Base-by-base conservation (phyloP, 2,329 filamentous ascomycete species). In the Pseudogymnoascus sp. region DNA sequence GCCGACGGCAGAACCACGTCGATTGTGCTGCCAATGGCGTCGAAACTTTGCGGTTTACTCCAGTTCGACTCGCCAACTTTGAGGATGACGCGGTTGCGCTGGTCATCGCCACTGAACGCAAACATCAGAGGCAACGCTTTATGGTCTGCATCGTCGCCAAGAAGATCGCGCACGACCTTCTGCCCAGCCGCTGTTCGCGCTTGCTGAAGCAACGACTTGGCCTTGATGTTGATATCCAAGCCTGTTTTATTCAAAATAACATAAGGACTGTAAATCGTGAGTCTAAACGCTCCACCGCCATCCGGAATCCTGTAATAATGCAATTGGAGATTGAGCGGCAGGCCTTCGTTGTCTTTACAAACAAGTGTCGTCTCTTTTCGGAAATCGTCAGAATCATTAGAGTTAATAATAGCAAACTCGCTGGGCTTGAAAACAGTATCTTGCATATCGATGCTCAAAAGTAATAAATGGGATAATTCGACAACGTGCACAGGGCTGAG, bases 11-110 rank as follows among this genome's bases (percentile, higher is more conserved):
- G 80, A 35, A 94, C 84, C 36, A 96, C 90, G 68, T 97, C 92
- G 13, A 91, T 88, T 0, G 89, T 92, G 70, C 93, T 97, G 33
- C 94, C 94, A 66, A 99, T 94, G 17, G 94, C 94, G 71, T 99
- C 95, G 69, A 99, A 96, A 81, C 91, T 97, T 73, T 97, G 93
- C 0, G 93, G 91, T 72, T 94, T 96, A 77, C 94, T 97, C 95
- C 94, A 99, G 64, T 87, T 84, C 0, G 94, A 97, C 61, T 95
- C 89, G 4, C 89, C 91, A 41, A 97, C 85, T 76, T 91, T 95
- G 64, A 99, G 79, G 48, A 96, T 78, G 5, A 91, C 92, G 67
- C 94, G 86, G 73, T 99, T 99, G 68, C 91, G 91, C 68, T 90
- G 89, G 70, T 99, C 94, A 66, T 96, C 90, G 17, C 83, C 91